Evolutionary conservation across 2,329 filamentous ascomycete genomes (phyloP), one percentile per base, ranked within the genome.

Genomic region (Septoria petroselini): DNA sequence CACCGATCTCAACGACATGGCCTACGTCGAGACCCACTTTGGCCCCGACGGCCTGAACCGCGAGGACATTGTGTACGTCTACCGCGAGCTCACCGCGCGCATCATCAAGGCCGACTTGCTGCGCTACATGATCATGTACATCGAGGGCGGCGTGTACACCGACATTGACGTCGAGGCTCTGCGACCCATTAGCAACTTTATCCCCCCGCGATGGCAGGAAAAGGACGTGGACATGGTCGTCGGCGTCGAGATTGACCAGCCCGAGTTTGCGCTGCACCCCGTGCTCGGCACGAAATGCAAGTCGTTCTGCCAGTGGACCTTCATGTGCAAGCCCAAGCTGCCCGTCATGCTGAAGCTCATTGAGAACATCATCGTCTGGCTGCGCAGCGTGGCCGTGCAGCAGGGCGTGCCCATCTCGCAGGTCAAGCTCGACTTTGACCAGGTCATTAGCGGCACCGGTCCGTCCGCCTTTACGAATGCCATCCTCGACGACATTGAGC

Each of bases 231-330:
- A 86, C 58, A 79, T 87, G 74, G 79, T 88, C 15, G 78, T 87
- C 19, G 82, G 84, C 11, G 74, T 88, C 1, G 84, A 88, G 64
- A 84, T 87, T 50, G 84, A 87, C 61, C 78, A 86, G 66, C 84
- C 84, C 0, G 75, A 80, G 7, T 86, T 81, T 68, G 71, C 69
- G 14, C 68, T 81, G 41, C 84, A 87, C 62, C 75, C 80, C 1
- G 82, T 87, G 25, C 72, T 87, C 0, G 84, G 84, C 11, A 76
- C 75, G 41, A 87, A 87, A 68, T 86, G 80, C 30, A 73, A 76
- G 57, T 87, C 83, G 0, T 87, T 88, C 64, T 87, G 84, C 65
- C 84, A 87, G 62, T 88, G 84, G 84, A 87, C 84, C 0, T 85
- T 87, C 61, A 83, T 85, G 71, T 79, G 79, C 59, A 85, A 86